Percentiles rank a stretch among this genome's conserved stretches.
Evolutionary conservation across 106 monocot genomes (phyloP).

Genomic region (Dendrobium huoshanense): DNA sequence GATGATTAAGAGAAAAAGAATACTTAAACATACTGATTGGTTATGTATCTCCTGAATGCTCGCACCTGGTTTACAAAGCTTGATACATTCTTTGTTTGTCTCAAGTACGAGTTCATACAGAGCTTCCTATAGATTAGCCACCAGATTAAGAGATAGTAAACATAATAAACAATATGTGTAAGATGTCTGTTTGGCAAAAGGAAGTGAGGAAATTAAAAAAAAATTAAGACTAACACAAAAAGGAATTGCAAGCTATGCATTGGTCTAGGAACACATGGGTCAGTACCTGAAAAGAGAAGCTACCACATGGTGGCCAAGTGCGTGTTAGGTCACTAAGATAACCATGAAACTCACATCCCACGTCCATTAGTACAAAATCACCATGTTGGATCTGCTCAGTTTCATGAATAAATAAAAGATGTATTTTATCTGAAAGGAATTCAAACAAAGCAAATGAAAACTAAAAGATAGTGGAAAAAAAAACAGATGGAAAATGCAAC

Average conservation of each 20-base stretch:
- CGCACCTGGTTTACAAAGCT: conserved; percentile 86
- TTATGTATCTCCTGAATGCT: conserved; percentile 93
- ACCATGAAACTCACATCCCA: conserved; percentile 96
- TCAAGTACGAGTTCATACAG: conserved; percentile 78
- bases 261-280: background rate
- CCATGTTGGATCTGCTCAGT: conserved; percentile 63
- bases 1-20: background rate
- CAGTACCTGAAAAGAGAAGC: conserved; percentile 58
- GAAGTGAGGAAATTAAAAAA: background rate
- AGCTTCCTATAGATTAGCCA: conserved; percentile 40
- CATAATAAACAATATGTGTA: background rate
- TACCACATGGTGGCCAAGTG: conserved; percentile 78
- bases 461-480: background rate
- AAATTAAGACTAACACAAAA: background rate
- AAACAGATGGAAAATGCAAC: background rate
- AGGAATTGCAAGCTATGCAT: background rate
- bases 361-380: conserved; percentile 92
- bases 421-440: background rate
- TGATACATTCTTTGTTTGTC: conserved; percentile 89
- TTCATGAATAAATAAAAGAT: conserved; percentile 12
- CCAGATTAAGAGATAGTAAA: background rate
- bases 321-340: conserved; percentile 96
- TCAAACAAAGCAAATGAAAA: background rate
- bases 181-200: background rate
- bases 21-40: conserved; percentile 41